Evolutionary conservation across 495 filamentous ascomycete species (phyloP).

Genomic region (Penicillium odoratum): DNA sequence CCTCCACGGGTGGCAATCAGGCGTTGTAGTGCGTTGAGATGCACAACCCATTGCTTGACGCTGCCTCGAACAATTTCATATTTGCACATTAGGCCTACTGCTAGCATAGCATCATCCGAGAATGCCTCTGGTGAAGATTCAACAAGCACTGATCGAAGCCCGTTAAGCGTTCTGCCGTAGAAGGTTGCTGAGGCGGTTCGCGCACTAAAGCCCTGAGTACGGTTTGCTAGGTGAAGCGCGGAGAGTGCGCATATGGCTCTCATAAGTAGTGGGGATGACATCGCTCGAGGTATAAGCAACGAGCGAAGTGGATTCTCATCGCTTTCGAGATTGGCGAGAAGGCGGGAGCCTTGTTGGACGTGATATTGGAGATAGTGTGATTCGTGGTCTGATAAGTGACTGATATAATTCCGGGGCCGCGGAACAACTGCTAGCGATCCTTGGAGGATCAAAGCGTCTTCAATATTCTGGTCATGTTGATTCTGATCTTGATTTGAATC

Average conservation of each 20-base stretch:
- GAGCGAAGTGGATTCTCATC: conserved; percentile 44
- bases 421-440: conserved; percentile 12
- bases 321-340: conserved; percentile 44
- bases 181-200: conserved; percentile 37
- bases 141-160: conserved; percentile 32
- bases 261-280: conserved; percentile 44
- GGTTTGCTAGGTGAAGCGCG: conserved; percentile 44
- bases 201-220: conserved; percentile 27
- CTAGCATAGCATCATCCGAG: conserved; percentile 39
- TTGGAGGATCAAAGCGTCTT: not conserved
- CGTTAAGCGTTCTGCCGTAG: conserved; percentile 40
- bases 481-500: not conserved
- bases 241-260: conserved; percentile 46
- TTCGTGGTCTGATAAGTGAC: conserved; percentile 37
- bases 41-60: conserved; percentile 45
- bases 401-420: conserved; percentile 20
- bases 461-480: not conserved
- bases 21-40: conserved; percentile 42
- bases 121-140: conserved; percentile 21
- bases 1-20: conserved; percentile 43
- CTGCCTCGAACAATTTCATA: conserved; percentile 47
- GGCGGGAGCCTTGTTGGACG: conserved; percentile 39
- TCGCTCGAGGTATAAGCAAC: conserved; percentile 42
- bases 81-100: conserved; percentile 46
- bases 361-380: conserved; percentile 48